Evolutionary conservation across 1,284 basidiomycete genomes (phyloP), one percentile per base, ranked within the genome.

Genomic region (Coriolopsis trogii): DNA sequence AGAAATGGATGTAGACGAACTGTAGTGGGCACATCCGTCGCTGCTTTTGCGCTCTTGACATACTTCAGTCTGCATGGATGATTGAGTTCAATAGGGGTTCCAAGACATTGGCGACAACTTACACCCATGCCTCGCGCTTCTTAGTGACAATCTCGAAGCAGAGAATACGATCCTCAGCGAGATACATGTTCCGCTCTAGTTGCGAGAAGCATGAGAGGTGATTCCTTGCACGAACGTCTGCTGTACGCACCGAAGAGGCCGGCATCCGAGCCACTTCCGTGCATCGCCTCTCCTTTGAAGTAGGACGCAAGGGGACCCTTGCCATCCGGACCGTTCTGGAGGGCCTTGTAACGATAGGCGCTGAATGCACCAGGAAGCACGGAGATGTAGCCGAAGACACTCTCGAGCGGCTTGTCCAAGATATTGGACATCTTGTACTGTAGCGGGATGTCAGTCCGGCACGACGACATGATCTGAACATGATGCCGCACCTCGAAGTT

Each of bases 121-220:
- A 90, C 87, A 82, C 78, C 89, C 89, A 91, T 38, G 82, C 86
- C 67, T 91, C 88, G 23, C 74, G 74, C 67, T 90, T 90, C 79
- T 98, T 98, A 4, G 95, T 95, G 43, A 98, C 93, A 44, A 99
- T 92, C 73, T 98, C 96, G 72, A 97, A 99, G 71, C 95, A 98
- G 38, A 97, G 75, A 58, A 98, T 98, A 65, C 96, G 91, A 75
- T 98, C 95, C 67, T 91, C 91, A 20, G 92, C 92, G 55, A 93
- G 82, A 68, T 93, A 93, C 89, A 93, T 94, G 75, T 95, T 95
- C 30, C 90, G 80, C 68, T 93, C 83, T 75, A 34, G 6, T 18
- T 16, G 69, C 55, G 50, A 65, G 13, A 4, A 16, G 4, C 6
- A 6, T n/a, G n/a, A 23, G 37, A 64, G 31, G 28, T 46, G 44